Evolutionary conservation across 2,329 filamentous ascomycete species (phyloP).

Genomic region (Aspergillus sp.): DNA sequence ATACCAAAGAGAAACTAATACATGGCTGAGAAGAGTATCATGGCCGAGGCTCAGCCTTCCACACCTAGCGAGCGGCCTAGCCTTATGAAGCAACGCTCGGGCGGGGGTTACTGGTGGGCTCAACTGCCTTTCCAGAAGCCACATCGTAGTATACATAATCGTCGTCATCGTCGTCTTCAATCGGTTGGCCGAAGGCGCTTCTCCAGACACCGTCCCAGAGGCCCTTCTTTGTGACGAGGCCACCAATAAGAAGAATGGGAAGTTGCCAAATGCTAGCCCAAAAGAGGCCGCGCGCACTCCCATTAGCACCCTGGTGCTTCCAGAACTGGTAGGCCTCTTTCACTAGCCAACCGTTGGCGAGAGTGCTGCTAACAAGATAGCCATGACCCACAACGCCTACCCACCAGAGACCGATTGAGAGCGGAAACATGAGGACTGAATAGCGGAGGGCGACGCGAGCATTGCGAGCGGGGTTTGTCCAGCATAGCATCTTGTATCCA

Average conservation of each 20-base stretch:
- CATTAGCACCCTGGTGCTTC: slow-evolving; percentile 74
- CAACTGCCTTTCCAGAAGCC: slow-evolving; percentile 23
- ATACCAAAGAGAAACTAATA: slow-evolving; percentile 23
- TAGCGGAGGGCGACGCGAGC: slow-evolving; percentile 87
- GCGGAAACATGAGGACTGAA: slow-evolving; percentile 80
- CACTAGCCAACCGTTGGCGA: slow-evolving; percentile 84
- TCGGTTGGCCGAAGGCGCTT: slow-evolving; percentile 63
- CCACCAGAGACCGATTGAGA: slow-evolving; percentile 80
- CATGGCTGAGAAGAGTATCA: slow-evolving; percentile 17
- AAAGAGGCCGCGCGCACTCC: slow-evolving; percentile 82
- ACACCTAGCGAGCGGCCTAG: neutral
- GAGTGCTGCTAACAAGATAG: slow-evolving; percentile 78
- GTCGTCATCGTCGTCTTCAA: slow-evolving; percentile 59
- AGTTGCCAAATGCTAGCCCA: slow-evolving; percentile 99
- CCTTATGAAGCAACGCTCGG: slow-evolving; percentile 4
- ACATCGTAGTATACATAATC: slow-evolving; percentile 62
- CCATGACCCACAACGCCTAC: slow-evolving; percentile 81
- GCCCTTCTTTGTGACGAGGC: slow-evolving; percentile 91
- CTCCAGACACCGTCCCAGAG: slow-evolving; percentile 84
- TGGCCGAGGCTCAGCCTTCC: neutral
- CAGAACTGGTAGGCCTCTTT: slow-evolving; percentile 82
- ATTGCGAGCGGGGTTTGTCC: slow-evolving; percentile 85
- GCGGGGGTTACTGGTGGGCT: slow-evolving; percentile 2
- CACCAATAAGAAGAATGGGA: slow-evolving; percentile 84
- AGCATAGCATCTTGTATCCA: slow-evolving; percentile 74